Evolutionary conservation across 75 land plant genomes (phyloP).

Genomic region (Cryptomeria japonica): DNA sequence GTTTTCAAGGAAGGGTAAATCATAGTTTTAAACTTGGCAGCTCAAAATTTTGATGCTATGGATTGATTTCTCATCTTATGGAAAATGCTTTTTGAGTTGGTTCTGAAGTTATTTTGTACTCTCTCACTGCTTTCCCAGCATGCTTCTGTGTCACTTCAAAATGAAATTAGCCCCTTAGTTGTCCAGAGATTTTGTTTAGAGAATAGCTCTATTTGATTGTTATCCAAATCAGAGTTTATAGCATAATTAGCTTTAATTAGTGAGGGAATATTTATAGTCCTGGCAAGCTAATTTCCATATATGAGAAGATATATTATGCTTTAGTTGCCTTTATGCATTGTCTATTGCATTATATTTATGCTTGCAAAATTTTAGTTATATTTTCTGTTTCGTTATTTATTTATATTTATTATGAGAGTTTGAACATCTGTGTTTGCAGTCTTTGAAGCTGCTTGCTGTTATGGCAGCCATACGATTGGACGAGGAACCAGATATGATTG

Average conservation of each 20-base stretch:
- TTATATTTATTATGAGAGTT: conserved; percentile 1
- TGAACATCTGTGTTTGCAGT: conserved; percentile 24
- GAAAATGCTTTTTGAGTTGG: background rate
- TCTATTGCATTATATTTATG: background rate
- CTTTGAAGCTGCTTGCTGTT: conserved; percentile 50
- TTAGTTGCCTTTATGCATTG: background rate
- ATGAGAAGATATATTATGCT: background rate
- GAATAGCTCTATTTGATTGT: background rate
- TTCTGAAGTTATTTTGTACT: background rate
- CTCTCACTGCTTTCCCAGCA: background rate
- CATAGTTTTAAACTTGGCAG: too few species aligned
- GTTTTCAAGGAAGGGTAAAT: too few species aligned
- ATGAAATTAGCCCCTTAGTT: background rate
- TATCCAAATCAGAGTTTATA: background rate
- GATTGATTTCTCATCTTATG: background rate
- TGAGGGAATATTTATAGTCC: background rate
- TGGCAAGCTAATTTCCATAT: background rate
- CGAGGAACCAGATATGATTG: conserved; percentile 35
- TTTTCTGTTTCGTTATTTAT: background rate
- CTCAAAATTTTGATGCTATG: background rate
- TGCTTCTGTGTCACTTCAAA: background rate
- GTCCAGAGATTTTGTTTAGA: background rate
- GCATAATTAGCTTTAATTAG: background rate
- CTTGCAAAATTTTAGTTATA: background rate
- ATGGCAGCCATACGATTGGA: conserved; percentile 59